Conservation (phyloP, 441 rosid species). For the Syzygium malaccense region DNA sequence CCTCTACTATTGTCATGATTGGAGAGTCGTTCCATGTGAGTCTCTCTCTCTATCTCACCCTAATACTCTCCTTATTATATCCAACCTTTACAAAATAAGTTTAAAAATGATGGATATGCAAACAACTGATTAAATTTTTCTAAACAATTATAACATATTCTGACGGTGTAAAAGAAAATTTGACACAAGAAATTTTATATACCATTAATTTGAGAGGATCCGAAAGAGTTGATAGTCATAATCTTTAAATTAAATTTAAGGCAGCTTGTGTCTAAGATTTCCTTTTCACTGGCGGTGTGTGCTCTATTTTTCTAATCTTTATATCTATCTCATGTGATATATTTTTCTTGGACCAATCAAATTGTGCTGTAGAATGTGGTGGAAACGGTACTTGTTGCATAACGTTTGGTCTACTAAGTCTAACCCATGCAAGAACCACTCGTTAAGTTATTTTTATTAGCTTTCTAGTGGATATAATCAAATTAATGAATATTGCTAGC, state of each 20-base stretch:
- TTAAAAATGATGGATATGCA: neutral
- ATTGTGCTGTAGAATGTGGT: neutral
- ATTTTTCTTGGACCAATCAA: neutral
- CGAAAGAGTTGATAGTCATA: neutral
- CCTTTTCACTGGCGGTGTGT: neutral
- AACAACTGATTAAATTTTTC: neutral
- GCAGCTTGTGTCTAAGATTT: neutral
- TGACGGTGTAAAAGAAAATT: neutral
- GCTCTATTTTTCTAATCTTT: no score
- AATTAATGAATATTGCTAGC: neutral
- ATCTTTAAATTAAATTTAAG: neutral
- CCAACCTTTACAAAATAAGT: neutral
- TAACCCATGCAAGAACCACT: neutral
- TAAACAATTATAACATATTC: neutral
- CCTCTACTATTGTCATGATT: neutral
- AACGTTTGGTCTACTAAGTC: neutral
- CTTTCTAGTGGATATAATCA: neutral
- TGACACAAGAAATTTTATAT: neutral
- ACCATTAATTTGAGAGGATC: neutral
- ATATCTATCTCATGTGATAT: neutral
- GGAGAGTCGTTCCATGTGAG: conserved; percentile 8
- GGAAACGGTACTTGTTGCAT: neutral
- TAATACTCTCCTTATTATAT: neutral
- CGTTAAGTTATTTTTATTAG: neutral
- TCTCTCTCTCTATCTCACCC: neutral